Conservation (phyloP, 2,329 filamentous ascomycete species). For the Cercospora beticola region DNA sequence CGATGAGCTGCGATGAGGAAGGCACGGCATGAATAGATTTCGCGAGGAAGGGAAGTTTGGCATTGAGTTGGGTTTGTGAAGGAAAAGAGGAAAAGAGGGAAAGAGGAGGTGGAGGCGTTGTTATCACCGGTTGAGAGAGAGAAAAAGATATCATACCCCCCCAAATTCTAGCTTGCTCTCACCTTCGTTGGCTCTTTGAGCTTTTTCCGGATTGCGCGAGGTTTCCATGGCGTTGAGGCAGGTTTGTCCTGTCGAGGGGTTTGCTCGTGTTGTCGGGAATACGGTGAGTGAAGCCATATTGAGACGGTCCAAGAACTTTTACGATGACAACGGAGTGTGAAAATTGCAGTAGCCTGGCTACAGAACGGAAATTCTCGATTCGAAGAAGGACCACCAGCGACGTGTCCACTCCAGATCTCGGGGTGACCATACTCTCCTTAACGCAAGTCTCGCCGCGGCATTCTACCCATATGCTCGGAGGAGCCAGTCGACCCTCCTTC, state of each 20-base stretch:
- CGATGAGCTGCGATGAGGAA: not conserved
- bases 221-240: not conserved
- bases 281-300: not conserved
- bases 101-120: too few relatives aligned
- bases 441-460: not conserved
- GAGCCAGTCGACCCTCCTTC: not conserved
- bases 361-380: not conserved
- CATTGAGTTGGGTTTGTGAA: too few relatives aligned
- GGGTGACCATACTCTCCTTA: not conserved
- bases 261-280: not conserved
- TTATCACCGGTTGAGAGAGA: not conserved
- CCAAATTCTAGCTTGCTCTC: not conserved
- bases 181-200: not conserved
- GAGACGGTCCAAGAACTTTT: not conserved
- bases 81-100: too few relatives aligned
- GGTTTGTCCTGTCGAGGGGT: not conserved
- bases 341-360: not conserved
- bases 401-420: too few relatives aligned
- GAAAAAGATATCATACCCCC: not conserved
- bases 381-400: too few relatives aligned
- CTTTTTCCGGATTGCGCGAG: not conserved
- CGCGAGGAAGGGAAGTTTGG: too few relatives aligned
- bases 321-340: not conserved
- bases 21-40: not conserved
- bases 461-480: not conserved